Base-by-base conservation (phyloP, 148 eudicot genomes). In the Rhododendron simsii region DNA sequence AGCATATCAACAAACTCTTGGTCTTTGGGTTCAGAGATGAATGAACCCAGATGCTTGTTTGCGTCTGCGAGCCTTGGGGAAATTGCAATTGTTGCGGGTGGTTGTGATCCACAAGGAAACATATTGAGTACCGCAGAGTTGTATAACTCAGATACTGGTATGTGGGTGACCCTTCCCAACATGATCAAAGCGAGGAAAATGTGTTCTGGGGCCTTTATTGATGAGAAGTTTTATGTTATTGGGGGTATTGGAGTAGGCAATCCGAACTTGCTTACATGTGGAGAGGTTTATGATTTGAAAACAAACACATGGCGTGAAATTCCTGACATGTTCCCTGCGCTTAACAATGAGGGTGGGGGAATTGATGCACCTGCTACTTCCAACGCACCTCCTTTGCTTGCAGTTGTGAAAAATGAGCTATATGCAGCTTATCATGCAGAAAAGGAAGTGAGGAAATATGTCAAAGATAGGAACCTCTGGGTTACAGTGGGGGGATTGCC, bases 121-220 rank as follows among this genome's bases (percentile, higher is more conserved):
- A 83, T 88, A 39, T 69, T 78, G 77, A 82, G 80, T 84, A 85
- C 87, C 3, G 90, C 86, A 11, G 90, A 90, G 85, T 80, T 86
- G 23, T 90, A 88, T 83, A 84, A 90, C 51, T 86, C 90, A 8
- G 90, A 88, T 57, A 67, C 53, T 30, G 84, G 86, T n/a, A 83
- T 81, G 1, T 90, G 92, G 92, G 59, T 53, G 71, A 80, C 84
- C 16, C 86, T 90, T 59, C 92, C 90, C 8, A 71, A 63, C 87
- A 88, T 90, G 90, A 80, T 78, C 28, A 90, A 82, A 37, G 80
- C 86, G 0, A 88, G 92, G 71, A 90, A 90, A 83, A 78, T 86
- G 92, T 88, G 90, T 85, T 90, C 89, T 6, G 89, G 84, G 23
- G 87, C 87, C n/a, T 86, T 90, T 41, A 86, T 90, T 87, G 90